phyloP scores from a whole-genome alignment of 2,329 filamentous ascomycete genomes.

The Amesomyces nigricolor region DNA sequence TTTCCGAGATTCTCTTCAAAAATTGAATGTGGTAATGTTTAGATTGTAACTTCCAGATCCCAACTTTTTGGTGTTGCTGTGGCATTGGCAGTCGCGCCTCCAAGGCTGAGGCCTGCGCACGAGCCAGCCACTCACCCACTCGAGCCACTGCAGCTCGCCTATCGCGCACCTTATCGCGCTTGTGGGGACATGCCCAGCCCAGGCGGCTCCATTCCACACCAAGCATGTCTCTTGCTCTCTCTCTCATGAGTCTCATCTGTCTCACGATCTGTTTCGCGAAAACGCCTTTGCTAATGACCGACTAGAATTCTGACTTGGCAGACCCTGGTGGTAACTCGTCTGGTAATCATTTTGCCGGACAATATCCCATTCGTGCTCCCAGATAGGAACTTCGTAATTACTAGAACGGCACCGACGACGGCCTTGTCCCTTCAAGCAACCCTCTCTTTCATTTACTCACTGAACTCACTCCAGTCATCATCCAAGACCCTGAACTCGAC shows the following conservation, averaged over 20 bases:
- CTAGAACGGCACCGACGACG: too few species aligned
- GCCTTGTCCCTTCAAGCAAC: too few species aligned
- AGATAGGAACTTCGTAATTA: too few species aligned
- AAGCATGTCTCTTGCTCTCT: not conserved
- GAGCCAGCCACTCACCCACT: slow-evolving; percentile 11
- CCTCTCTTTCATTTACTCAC: too few species aligned
- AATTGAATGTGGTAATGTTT: slow-evolving; percentile 1
- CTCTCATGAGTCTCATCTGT: not conserved
- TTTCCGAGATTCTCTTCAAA: slow-evolving; percentile 1
- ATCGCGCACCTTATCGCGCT: not conserved
- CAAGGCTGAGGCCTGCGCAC: not conserved
- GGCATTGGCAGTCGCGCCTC: slow-evolving; percentile 1
- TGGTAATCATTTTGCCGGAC: too few species aligned
- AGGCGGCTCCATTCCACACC: too few species aligned
- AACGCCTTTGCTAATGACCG: too few species aligned
- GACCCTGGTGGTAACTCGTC: too few species aligned
- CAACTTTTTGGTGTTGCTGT: slow-evolving; percentile 20
- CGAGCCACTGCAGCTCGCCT: not conserved
- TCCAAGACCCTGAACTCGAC: not conserved
- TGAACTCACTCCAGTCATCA: not conserved
- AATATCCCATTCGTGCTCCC: too few species aligned
- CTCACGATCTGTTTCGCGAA: not conserved
- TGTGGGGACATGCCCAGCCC: too few species aligned
- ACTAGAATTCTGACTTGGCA: too few species aligned
- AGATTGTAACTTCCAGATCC: slow-evolving; percentile 11